phyloP scores from a whole-genome alignment of 2,329 filamentous ascomycete genomes.

The Cladophialophora carrionii region DNA sequence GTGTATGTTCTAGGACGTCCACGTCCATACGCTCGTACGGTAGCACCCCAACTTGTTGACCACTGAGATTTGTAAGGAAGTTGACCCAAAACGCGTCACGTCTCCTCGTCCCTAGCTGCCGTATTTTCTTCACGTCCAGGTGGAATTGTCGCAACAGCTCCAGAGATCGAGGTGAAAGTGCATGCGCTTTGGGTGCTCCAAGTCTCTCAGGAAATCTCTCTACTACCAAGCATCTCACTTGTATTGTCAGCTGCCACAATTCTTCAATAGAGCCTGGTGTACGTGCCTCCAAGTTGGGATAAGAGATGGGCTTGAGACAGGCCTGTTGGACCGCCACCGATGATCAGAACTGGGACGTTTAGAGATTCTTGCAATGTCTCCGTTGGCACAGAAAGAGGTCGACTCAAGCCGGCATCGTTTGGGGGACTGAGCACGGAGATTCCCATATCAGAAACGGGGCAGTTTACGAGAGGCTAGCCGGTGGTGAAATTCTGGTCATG shows the following conservation, averaged over 20 bases:
- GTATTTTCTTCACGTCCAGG: constrained; percentile 38
- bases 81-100: constrained; percentile 49
- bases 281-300: constrained; percentile 40
- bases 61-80: constrained; percentile 47
- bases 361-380: background rate
- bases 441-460: background rate
- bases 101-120: constrained; percentile 40
- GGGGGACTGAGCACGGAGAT: background rate
- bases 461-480: background rate
- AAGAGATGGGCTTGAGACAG: constrained; percentile 45
- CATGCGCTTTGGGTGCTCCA: constrained; percentile 42
- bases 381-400: background rate
- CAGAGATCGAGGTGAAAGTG: constrained; percentile 40
- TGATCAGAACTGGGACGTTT: constrained; percentile 43
- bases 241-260: constrained; percentile 27
- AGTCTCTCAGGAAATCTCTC: constrained; percentile 40
- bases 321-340: constrained; percentile 46
- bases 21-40: constrained; percentile 41
- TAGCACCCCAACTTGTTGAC: constrained; percentile 44
- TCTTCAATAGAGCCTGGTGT: background rate
- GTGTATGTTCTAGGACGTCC: constrained; percentile 44
- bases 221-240: constrained; percentile 34
- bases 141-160: constrained; percentile 41
- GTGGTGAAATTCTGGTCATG: background rate
- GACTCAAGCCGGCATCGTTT: background rate